phyloP scores from a whole-genome alignment of 331 rosid species.

The Spiraea crenata region DNA sequence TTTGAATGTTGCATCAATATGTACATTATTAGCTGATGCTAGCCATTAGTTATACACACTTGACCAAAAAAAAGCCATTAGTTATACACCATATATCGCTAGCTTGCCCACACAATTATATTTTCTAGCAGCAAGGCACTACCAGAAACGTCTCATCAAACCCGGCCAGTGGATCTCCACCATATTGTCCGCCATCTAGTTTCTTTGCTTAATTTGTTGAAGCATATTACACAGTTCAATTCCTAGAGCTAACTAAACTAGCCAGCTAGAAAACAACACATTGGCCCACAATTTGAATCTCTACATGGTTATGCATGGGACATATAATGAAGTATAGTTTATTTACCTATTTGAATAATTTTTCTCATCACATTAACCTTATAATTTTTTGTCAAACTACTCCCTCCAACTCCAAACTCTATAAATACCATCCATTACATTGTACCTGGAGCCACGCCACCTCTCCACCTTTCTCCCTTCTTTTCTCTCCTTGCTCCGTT shows the following conservation, averaged over 20 bases:
- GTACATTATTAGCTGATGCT: no score
- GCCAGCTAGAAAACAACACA: neutral
- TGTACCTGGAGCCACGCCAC: constrained; percentile 19
- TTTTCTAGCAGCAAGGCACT: neutral
- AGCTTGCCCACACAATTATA: no score
- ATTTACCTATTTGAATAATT: no score
- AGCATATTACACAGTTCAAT: neutral
- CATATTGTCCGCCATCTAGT: constrained; percentile 28
- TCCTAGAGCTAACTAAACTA: neutral
- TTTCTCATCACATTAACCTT: no score
- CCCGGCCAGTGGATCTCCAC: constrained; percentile 30
- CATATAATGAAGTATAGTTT: constrained; percentile 35
- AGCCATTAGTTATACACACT: no score
- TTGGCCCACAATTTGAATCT: no score
- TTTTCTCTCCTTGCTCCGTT: neutral
- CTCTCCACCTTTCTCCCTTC: neutral
- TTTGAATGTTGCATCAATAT: no score
- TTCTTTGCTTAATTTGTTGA: constrained; percentile 6
- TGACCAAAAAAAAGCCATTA: no score
- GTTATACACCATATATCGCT: no score
- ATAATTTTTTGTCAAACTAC: neutral
- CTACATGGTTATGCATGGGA: constrained; percentile 31
- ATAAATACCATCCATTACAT: constrained; percentile 20
- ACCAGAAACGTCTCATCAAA: constrained; percentile 53
- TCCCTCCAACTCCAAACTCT: constrained; percentile 5